These are phyloP conservation scores for Populus hybrid DNA, from an alignment of 441 rosid genomes.

Conservation along the genomic window DNA sequence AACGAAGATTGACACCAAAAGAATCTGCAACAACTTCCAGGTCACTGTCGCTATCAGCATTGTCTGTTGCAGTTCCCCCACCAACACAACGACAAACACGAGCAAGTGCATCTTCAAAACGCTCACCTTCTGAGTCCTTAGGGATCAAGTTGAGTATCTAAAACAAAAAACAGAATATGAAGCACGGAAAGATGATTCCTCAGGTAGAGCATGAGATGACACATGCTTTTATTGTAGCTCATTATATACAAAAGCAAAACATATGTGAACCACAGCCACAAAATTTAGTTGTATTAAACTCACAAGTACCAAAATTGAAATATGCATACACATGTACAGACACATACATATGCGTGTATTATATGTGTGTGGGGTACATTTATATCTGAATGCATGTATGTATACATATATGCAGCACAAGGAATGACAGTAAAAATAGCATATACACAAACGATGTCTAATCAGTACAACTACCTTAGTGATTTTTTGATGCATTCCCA, in stretches of 20 bases:
- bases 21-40: conserved; percentile 96
- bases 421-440: neutral
- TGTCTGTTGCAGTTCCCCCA: conserved; percentile 73
- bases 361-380: neutral
- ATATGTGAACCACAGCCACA: neutral
- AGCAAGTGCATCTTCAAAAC: conserved; percentile 77
- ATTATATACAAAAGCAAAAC: neutral
- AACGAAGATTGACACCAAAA: conserved; percentile 79
- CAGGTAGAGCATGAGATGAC: neutral
- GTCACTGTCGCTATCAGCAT: conserved; percentile 96
- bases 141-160: conserved; percentile 83
- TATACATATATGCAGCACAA: neutral
- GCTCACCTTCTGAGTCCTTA: conserved; percentile 81
- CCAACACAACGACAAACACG: conserved; percentile 94
- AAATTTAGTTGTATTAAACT: too few relatives aligned
- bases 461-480: neutral
- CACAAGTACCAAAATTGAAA: neutral
- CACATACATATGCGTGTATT: neutral
- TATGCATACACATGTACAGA: neutral
- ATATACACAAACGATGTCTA: neutral
- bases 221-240: neutral
- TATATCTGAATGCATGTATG: neutral
- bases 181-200: neutral
- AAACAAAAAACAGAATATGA: conserved; percentile 18
- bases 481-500: neutral